Evolutionary conservation across 441 rosid genomes (phyloP).

Genomic region (Manihot esculenta): DNA sequence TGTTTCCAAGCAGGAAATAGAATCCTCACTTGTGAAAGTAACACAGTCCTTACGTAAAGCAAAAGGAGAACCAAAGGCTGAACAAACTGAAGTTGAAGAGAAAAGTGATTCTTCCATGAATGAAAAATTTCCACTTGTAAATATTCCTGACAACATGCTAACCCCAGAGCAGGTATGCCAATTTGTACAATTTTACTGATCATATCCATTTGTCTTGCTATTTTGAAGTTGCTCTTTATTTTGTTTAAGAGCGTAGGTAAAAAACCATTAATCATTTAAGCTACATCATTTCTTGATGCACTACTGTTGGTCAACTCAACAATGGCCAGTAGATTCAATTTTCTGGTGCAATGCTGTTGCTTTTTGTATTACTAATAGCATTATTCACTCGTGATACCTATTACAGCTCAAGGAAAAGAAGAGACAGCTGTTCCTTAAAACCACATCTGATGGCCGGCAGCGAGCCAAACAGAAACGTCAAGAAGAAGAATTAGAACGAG

Average conservation of each 20-base stretch:
- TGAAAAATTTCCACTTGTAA: conserved; percentile 74
- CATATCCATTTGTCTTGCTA: not conserved
- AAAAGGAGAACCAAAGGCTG: conserved; percentile 79
- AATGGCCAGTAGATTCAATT: not conserved
- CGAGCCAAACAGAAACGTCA: conserved; percentile 85
- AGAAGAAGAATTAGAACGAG: conserved; percentile 79
- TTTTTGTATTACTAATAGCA: not conserved
- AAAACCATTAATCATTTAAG: not conserved
- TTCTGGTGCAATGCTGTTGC: not conserved
- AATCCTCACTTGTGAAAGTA: conserved; percentile 55
- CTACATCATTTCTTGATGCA: not conserved
- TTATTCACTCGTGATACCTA: not conserved
- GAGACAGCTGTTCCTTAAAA: conserved; percentile 78
- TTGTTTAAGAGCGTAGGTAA: not conserved
- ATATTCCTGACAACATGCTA: conserved; percentile 70
- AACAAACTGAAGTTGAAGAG: conserved; percentile 73
- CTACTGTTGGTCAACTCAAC: not conserved
- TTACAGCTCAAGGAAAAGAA: conserved; percentile 82
- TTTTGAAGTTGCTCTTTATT: not conserved
- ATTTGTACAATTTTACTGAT: conserved; percentile 8
- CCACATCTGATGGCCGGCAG: conserved; percentile 80
- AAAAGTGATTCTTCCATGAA: conserved; percentile 47
- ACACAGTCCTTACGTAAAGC: conserved; percentile 72
- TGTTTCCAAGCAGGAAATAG: conserved; percentile 78
- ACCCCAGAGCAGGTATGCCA: conserved; percentile 75